phyloP scores from a whole-genome alignment of 2,329 filamentous ascomycete genomes.

The Westerdykella aurantiaca region DNA sequence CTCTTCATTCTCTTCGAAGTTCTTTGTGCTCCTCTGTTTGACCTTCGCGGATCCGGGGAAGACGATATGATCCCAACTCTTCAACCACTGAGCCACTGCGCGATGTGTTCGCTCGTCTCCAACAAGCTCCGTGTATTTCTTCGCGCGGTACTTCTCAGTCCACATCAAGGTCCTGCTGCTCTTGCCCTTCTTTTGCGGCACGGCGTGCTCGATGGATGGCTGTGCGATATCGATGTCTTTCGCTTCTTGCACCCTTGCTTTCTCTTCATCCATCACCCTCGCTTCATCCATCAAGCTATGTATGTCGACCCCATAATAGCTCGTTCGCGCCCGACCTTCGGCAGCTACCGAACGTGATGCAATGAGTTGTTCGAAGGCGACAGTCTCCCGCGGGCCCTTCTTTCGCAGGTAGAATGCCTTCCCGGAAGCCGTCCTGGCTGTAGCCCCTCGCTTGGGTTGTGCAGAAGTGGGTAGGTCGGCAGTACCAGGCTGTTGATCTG shows the following conservation, averaged over 20 bases:
- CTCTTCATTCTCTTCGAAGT: conserved; percentile 56
- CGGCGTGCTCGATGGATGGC: conserved; percentile 37
- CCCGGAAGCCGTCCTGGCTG: conserved; percentile 50
- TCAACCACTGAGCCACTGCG: conserved; percentile 85
- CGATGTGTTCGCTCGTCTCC: conserved; percentile 93
- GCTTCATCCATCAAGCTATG: conserved; percentile 73
- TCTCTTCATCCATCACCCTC: conserved; percentile 51
- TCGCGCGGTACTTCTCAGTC: conserved; percentile 96
- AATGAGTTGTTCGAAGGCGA: conserved; percentile 62
- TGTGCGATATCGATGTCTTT: conserved; percentile 20
- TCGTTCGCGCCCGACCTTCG: conserved; percentile 61
- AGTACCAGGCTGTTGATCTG: neutral
- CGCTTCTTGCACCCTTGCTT: conserved; percentile 20
- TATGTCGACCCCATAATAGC: conserved; percentile 91
- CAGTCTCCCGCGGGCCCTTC: conserved; percentile 43
- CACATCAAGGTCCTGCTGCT: conserved; percentile 59
- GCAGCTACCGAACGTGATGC: conserved; percentile 60
- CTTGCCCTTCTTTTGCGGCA: conserved; percentile 17
- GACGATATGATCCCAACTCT: conserved; percentile 86
- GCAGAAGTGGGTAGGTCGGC: conserved; percentile 10
- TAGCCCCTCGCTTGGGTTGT: conserved; percentile 14
- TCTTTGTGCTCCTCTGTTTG: conserved; percentile 46
- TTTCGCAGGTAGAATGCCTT: conserved; percentile 52
- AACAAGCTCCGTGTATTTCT: conserved; percentile 85
- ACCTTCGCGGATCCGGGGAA: conserved; percentile 69